A percentile compares a stretch with the other conserved stretches of the same genome.
These are phyloP conservation scores for Benincasa hispida DNA, from an alignment of 306 rosid genomes.

Conservation along the genomic window DNA sequence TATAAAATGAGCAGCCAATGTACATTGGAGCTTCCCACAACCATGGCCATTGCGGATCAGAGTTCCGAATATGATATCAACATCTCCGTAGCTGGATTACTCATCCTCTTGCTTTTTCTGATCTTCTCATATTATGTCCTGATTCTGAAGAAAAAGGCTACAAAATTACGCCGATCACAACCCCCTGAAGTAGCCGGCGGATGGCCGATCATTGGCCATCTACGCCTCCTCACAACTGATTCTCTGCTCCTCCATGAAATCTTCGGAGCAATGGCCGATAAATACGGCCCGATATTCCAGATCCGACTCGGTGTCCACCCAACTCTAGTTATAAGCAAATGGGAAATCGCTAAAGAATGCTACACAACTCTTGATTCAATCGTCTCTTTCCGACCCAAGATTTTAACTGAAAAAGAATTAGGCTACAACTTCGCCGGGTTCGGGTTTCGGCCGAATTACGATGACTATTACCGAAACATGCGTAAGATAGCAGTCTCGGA, in stretches of 20 bases:
- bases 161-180: background rate
- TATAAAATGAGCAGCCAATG: too few relatives aligned
- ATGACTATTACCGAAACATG: slow-evolving; percentile 27
- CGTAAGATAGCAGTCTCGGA: slow-evolving; percentile 21
- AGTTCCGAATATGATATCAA: background rate
- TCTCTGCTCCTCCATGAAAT: slow-evolving; percentile 20
- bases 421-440: slow-evolving; percentile 29
- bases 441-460: slow-evolving; percentile 14
- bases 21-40: background rate
- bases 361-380: slow-evolving; percentile 23
- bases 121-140: background rate
- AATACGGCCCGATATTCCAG: slow-evolving; percentile 22
- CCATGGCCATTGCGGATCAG: background rate
- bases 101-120: background rate
- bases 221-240: slow-evolving; percentile 16
- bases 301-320: slow-evolving; percentile 19
- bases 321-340: slow-evolving; percentile 18
- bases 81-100: background rate
- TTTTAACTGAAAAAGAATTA: background rate
- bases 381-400: slow-evolving; percentile 21
- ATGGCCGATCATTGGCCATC: slow-evolving; percentile 66
- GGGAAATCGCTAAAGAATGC: slow-evolving; percentile 33
- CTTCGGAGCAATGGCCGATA: slow-evolving; percentile 32
- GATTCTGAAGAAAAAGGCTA: background rate
- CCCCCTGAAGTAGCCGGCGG: slow-evolving; percentile 37